phyloP scores from a whole-genome alignment of 129 eudicot genomes.

The Artemisia argyi region DNA sequence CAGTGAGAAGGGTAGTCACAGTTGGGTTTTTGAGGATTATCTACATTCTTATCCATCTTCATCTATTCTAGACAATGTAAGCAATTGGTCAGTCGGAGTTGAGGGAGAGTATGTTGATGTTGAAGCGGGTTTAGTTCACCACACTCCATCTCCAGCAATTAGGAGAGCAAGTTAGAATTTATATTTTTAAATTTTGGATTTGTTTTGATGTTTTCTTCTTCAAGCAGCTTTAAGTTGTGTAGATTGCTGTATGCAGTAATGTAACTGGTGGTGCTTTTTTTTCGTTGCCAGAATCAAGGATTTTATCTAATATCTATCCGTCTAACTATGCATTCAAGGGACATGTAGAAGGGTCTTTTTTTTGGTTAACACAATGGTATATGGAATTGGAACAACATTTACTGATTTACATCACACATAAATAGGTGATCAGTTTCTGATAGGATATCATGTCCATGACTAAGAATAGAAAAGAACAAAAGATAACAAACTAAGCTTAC shows the following conservation, averaged over 20 bases:
- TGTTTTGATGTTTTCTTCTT: background rate
- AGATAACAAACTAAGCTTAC: constrained; percentile 22
- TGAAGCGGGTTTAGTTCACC: constrained; percentile 44
- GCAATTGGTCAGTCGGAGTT: constrained; percentile 42
- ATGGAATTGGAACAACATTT: background rate
- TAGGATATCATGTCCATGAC: constrained; percentile 9
- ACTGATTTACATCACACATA: background rate
- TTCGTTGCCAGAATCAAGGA: background rate
- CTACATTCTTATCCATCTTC: constrained; percentile 61
- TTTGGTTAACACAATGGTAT: background rate
- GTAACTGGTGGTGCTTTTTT: background rate
- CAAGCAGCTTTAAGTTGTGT: constrained; percentile 2
- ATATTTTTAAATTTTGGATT: background rate
- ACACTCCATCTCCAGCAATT: background rate
- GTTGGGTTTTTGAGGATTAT: constrained; percentile 55
- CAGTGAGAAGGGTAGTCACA: constrained; percentile 37
- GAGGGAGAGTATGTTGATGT: constrained; percentile 45
- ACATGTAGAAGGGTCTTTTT: background rate
- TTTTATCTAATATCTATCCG: too few species aligned
- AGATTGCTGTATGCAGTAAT: background rate
- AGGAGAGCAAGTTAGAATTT: constrained; percentile 2
- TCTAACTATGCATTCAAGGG: background rate
- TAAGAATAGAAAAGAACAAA: constrained; percentile 1
- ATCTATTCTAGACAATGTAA: constrained; percentile 45
- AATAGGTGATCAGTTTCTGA: background rate